These are phyloP conservation scores for Venturia effusa DNA, from an alignment of 2,329 filamentous ascomycete genomes.

Conservation along the genomic window DNA sequence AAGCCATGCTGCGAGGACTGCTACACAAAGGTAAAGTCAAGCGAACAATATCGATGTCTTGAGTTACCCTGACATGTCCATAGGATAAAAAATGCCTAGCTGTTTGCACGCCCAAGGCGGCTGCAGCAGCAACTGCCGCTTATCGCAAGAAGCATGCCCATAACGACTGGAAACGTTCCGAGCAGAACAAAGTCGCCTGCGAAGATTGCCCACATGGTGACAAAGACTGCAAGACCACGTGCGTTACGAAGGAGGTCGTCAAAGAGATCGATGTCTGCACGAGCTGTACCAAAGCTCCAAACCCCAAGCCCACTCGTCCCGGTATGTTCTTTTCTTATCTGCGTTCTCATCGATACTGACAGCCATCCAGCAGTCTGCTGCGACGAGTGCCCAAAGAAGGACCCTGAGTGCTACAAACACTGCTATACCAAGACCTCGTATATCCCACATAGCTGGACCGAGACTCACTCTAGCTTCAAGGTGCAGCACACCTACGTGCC, in stretches of 20 bases:
- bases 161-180: not conserved
- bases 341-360: not conserved
- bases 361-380: not conserved
- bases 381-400: conserved; percentile 1
- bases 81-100: not conserved
- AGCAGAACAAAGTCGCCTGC: conserved; percentile 2
- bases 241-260: not conserved
- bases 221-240: not conserved
- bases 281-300: not conserved
- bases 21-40: not conserved
- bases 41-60: not conserved
- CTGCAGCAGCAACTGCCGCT: not conserved
- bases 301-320: not conserved
- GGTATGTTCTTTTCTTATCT: not conserved
- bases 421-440: conserved; percentile 7
- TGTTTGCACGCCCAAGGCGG: not conserved
- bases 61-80: not conserved
- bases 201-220: not conserved
- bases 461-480: not conserved
- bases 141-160: not conserved
- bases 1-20: not conserved
- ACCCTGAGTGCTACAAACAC: not conserved
- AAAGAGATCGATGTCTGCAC: not conserved
- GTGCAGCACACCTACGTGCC: not conserved
- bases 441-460: not conserved